Base-by-base conservation (phyloP, 306 rosid genomes). In the Sechiopsis laciniata region DNA sequence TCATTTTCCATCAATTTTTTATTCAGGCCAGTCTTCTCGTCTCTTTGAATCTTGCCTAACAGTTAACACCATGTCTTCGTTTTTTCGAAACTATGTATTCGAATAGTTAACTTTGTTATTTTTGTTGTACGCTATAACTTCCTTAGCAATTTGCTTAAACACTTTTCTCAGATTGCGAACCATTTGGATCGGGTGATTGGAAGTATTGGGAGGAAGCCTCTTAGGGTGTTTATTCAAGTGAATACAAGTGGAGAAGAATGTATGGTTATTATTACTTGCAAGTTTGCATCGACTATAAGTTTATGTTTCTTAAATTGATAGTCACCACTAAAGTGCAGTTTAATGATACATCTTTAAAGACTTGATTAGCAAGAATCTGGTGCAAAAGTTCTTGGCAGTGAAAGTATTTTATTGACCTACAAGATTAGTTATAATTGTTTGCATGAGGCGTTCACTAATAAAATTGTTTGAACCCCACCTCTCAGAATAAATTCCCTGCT, bases 231-330 rank as follows among this genome's bases (percentile, higher is more conserved):
- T 75, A 85, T 91, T 76, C 92, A 94, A 84, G 97, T 94, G 76
- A 94, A 90, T 85, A 94, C 99, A n/a, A 91, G 99, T 71, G 99
- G 99, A 71, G 99, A 94, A 86, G 82, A 79, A 71, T 83, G 99
- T 94, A 83, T 79, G 92, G 92, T 79, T 77, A 80, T 78, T 78
- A 78, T 45, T 21, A 4, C 62, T 46, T 67, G 55, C 35, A 13
- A 20, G n/a, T n/a, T n/a, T n/a, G n/a, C n/a, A n/a, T n/a, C 37
- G 17, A 24, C 32, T 53, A 35, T 32, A 2, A 55, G 61, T 67
- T 35, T 22, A 20, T 74, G 19, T 20, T 46, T 68, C 56, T 42
- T 45, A 68, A 67, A 20, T 19, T 66, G 53, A 66, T 40, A 2
- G 29, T 26, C 29, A 66, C 24, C 40, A 67, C 53, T 24, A 12